phyloP scores from a whole-genome alignment of 495 filamentous ascomycete species.

The Hypoxylon perforatum region DNA sequence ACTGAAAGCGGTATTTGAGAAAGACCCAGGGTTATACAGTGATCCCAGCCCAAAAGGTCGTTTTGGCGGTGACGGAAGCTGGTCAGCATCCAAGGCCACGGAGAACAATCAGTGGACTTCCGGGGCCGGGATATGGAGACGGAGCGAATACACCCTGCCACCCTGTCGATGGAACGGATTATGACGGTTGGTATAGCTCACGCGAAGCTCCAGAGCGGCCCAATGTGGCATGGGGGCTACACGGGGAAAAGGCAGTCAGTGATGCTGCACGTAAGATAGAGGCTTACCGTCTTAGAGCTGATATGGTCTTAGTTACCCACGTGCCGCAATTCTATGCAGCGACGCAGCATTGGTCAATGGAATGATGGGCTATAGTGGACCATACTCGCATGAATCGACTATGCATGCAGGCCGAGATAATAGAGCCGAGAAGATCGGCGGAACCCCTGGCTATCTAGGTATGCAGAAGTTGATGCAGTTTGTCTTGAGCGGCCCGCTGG shows the following conservation, averaged over 20 bases:
- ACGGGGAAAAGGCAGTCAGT: constrained; percentile 10
- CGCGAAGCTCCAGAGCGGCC: constrained; percentile 2
- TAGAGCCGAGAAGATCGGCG: constrained; percentile 8
- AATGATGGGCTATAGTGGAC: constrained; percentile 16
- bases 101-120: constrained; percentile 23
- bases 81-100: constrained; percentile 13
- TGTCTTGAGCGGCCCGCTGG: constrained; percentile 3
- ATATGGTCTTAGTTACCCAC: constrained; percentile 26
- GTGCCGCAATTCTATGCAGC: constrained; percentile 27
- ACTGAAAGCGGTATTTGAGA: background rate
- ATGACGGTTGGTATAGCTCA: constrained; percentile 17
- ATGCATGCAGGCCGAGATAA: constrained; percentile 15
- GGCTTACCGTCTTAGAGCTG: constrained; percentile 2
- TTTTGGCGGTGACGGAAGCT: constrained; percentile 1
- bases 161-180: constrained; percentile 20
- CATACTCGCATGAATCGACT: constrained; percentile 13
- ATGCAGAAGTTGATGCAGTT: constrained; percentile 5
- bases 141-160: constrained; percentile 28
- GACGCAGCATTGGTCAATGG: constrained; percentile 25
- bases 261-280: constrained; percentile 14
- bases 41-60: background rate
- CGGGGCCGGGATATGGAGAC: constrained; percentile 19
- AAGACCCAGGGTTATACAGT: background rate
- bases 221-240: constrained; percentile 13
- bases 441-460: constrained; percentile 4